Evolutionary conservation across 192 early-diverging fungal genomes (phyloP).

Genomic region (Funneliformis geosporum): DNA sequence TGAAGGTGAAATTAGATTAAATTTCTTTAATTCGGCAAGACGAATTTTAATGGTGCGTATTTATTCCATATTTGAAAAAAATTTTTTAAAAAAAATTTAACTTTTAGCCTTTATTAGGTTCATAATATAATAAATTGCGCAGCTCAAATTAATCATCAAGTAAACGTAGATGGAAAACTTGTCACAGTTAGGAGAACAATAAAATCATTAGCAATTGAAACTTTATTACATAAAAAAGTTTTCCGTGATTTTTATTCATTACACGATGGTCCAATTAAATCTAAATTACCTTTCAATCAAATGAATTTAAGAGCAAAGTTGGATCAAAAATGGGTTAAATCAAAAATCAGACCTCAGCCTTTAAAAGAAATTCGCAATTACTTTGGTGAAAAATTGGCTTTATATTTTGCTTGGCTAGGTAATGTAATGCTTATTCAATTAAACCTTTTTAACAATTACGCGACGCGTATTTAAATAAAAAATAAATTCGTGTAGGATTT

Average conservation of each 20-base stretch:
- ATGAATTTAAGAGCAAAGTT: constrained; percentile 48
- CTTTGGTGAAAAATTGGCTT: constrained; percentile 68
- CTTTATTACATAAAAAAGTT: constrained; percentile 45
- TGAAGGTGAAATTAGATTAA: constrained; percentile 41
- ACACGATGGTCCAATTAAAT: constrained; percentile 57
- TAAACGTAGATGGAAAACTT: not conserved
- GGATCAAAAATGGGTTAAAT: constrained; percentile 39
- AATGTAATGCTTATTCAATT: not conserved
- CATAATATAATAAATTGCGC: constrained; percentile 13
- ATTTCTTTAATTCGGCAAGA: constrained; percentile 35
- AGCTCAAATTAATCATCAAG: not conserved
- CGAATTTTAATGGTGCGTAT: constrained; percentile 41
- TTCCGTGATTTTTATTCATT: constrained; percentile 53
- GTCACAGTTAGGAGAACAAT: constrained; percentile 29
- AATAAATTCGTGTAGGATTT: constrained; percentile 33
- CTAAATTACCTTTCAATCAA: not conserved
- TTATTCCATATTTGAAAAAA: not conserved
- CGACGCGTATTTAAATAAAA: too few relatives aligned
- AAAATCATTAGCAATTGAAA: constrained; percentile 47
- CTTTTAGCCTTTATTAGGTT: not conserved
- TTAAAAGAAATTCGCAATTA: constrained; percentile 56
- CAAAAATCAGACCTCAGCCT: constrained; percentile 34
- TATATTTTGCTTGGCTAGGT: constrained; percentile 70
- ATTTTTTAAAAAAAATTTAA: not conserved
- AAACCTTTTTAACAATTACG: not conserved